Evolutionary conservation across 306 rosid species (phyloP).

Genomic region (Mucuna pruriens): DNA sequence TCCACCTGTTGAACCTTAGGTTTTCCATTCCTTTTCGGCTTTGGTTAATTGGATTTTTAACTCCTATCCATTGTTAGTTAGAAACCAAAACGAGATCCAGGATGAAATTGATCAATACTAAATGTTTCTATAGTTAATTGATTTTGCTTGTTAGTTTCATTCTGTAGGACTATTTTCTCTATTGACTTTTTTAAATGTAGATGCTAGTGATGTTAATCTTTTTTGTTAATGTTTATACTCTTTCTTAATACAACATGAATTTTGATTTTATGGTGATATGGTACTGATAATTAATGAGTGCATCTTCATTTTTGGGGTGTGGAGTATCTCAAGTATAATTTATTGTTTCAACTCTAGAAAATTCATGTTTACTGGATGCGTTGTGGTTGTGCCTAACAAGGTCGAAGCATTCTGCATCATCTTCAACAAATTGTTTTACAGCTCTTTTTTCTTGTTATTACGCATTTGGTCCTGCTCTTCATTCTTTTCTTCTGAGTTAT

Average conservation of each 20-base stretch:
- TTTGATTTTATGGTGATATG: slow-evolving; percentile 15
- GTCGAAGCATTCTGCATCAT: background rate
- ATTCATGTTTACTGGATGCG: background rate
- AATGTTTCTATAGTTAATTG: background rate
- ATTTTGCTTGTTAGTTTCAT: slow-evolving; percentile 14
- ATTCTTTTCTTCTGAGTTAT: slow-evolving; percentile 25
- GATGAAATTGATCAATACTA: slow-evolving; percentile 9
- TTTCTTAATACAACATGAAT: slow-evolving; percentile 12
- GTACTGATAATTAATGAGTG: background rate
- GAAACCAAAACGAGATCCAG: slow-evolving; percentile 5
- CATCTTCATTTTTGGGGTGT: slow-evolving; percentile 10
- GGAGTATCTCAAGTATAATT: background rate
- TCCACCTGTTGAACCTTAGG: background rate
- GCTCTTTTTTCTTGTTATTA: background rate
- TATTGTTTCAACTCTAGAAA: slow-evolving; percentile 12
- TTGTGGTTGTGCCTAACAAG: slow-evolving; percentile 12
- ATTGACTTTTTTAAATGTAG: slow-evolving; percentile 4
- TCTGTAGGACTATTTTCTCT: slow-evolving; percentile 19
- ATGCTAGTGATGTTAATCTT: slow-evolving; percentile 4
- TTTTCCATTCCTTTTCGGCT: background rate
- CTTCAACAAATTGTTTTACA: background rate
- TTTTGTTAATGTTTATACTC: background rate
- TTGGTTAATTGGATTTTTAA: slow-evolving; percentile 20
- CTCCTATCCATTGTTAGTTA: background rate
- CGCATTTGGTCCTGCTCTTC: slow-evolving; percentile 1